Base-by-base conservation (phyloP, 805 yeast genomes). In the Saccharomycopsis sp. region DNA sequence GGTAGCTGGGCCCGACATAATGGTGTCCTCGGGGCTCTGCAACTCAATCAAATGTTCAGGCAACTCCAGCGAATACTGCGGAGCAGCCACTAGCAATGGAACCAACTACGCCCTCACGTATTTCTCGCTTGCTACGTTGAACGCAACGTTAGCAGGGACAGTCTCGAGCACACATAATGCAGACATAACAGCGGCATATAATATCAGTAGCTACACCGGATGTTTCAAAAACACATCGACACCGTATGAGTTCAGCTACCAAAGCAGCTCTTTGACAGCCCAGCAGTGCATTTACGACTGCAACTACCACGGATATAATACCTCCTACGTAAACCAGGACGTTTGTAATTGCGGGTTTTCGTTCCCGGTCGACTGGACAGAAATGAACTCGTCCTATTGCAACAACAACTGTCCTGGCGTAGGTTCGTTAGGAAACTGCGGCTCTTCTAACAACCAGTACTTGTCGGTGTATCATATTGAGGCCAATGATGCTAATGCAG, bases 61-160 rank as follows among this genome's bases (percentile, higher is more conserved):
- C 16, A 44, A 44, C 21, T 44, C 48, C 48, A 44, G 48, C 21
- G 48, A 44, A 44, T 44, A n/a, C 21, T 44, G 48, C 21, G 48
- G 48, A 5, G 20, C 8, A 12, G 16, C 16, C 18, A 44, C 21
- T 7, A 16, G 21, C 48, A 44, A 44, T 12, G 48, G 48, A 16
- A 44, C 48, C 21, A 44, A 44, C 21, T 44, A 44, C 16, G 48
- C 21, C 4, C 4, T 20, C 7, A n/a, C 21, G 7, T 44, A 16
- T 44, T 44, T 16, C 21, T 44, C 48, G 16, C 48, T 16, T 44
- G 48, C 21, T 44, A 44, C 18, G 7, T 16, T 18, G 7, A 44
- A 44, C 21, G 8, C 21, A 8, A 44, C 21, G 8, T 12, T 5
- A 12, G 18, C 18, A 12, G 48, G 48, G 7, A n/a, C 8, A 12